Evolutionary conservation across 2,329 filamentous ascomycete genomes (phyloP), one percentile per base, ranked within the genome.

Genomic region (Trichoderma harzianum): DNA sequence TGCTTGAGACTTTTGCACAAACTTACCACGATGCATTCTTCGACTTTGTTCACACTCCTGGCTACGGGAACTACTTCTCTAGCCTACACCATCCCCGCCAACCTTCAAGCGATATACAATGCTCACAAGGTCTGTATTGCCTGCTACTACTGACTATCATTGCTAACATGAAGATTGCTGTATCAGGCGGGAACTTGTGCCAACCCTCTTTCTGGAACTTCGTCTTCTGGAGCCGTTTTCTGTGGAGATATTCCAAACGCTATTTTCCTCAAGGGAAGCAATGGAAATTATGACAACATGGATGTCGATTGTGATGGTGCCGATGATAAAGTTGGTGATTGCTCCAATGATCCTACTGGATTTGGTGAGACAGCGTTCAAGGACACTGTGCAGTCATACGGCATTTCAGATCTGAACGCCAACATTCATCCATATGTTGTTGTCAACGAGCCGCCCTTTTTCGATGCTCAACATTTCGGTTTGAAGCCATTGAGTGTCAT

Each of bases 231-330:
- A 21, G 71, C 73, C 60, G 71, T 72, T 1, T 74, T 73, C 62
- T 75, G 74, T 75, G 21, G 81, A 73, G 75, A 81, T 21, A 82
- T 87, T 43, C 79, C 78, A 1, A 75, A 75, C 34, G 71, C 58
- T 8, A 63, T 72, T 6, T 70, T 70, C 16, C 26, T 72, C 16
- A 63, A 72, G 32, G 66, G 71, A 21, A 47, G 36, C 11, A 47
- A 32, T 36, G 71, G 71, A 8, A 68, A 69, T 2, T 72, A 63
- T 65, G 83, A 79, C 24, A 83, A 87, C 74, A 85, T 87, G 83
- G 85, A 87, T 73, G 80, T 87, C 58, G 85, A 86, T 75, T 87
- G 86, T 72, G 85, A 87, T 72, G 86, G 86, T 7, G 74, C 77
- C 2, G 76, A 78, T 34, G 80, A 78, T 12, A 63, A 60, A 24